Conservation (phyloP, 257 asterid genomes). For the Linaria vulgaris region DNA sequence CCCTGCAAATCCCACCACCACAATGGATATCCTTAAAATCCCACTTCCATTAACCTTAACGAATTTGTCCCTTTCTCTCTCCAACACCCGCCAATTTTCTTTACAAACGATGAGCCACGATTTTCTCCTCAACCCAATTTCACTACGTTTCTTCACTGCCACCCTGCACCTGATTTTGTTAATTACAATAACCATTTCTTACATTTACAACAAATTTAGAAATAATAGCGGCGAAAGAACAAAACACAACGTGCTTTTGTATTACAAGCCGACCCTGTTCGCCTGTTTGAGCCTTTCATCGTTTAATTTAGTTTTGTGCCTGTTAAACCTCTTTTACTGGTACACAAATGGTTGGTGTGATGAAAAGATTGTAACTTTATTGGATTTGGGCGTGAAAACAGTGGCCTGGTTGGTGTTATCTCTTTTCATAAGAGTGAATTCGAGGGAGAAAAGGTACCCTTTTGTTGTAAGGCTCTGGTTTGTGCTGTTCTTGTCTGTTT, state of each 20-base stretch:
- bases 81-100: conserved; percentile 25
- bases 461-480: conserved; percentile 47
- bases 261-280: conserved; percentile 27
- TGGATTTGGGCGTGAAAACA: conserved; percentile 38
- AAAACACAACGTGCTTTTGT: conserved; percentile 20
- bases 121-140: conserved; percentile 44
- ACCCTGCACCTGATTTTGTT: conserved; percentile 53
- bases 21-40: conserved; percentile 16
- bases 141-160: conserved; percentile 48
- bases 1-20: background rate
- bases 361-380: conserved; percentile 37
- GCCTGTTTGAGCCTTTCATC: conserved; percentile 33
- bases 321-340: conserved; percentile 43
- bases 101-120: conserved; percentile 25
- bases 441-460: conserved; percentile 35
- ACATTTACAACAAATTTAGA: conserved; percentile 37
- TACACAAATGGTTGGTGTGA: conserved; percentile 47
- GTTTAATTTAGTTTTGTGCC: conserved; percentile 34
- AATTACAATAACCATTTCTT: conserved; percentile 28
- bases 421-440: conserved; percentile 30
- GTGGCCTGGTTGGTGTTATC: conserved; percentile 44
- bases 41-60: background rate
- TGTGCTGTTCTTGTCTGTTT: conserved; percentile 37
- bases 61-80: conserved; percentile 34
- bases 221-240: conserved; percentile 16